These are phyloP conservation scores for Erodium texanum DNA, from an alignment of 441 rosid species.

Conservation along the genomic window DNA sequence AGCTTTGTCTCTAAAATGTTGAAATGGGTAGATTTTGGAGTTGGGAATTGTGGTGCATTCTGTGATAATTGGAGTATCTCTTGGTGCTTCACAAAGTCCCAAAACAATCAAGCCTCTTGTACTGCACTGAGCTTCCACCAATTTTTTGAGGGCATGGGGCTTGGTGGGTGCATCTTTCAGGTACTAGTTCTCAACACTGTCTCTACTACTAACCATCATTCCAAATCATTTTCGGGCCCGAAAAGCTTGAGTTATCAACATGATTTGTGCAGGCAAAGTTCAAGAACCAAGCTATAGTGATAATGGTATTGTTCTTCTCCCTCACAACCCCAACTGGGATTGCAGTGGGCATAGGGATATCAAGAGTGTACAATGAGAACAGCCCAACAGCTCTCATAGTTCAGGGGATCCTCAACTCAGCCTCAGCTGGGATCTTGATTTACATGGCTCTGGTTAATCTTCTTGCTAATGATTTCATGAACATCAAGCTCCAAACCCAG, in stretches of 20 bases:
- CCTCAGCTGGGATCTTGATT: slow-evolving; percentile 26
- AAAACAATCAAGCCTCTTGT: slow-evolving; percentile 23
- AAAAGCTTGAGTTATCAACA: too few relatives aligned
- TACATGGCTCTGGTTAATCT: slow-evolving; percentile 29
- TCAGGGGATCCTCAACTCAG: slow-evolving; percentile 23
- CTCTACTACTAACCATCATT: too few relatives aligned
- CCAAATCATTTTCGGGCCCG: too few relatives aligned
- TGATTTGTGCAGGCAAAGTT: slow-evolving; percentile 21
- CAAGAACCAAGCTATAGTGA: slow-evolving; percentile 8
- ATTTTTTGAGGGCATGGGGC: slow-evolving; percentile 29
- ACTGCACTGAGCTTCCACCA: slow-evolving; percentile 25
- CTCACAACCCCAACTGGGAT: slow-evolving; percentile 25
- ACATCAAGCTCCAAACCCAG: slow-evolving; percentile 15
- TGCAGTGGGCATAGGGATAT: slow-evolving; percentile 23
- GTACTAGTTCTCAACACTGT: background rate
- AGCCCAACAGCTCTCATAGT: slow-evolving; percentile 16
- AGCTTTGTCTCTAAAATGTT: background rate
- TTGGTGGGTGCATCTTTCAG: slow-evolving; percentile 30
- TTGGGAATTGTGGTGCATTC: slow-evolving; percentile 30
- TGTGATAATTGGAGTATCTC: slow-evolving; percentile 25
- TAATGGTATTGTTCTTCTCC: slow-evolving; percentile 23
- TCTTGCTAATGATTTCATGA: slow-evolving; percentile 25
- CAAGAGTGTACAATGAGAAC: slow-evolving; percentile 18
- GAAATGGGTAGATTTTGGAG: slow-evolving; percentile 20
- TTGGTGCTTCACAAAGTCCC: slow-evolving; percentile 22